Base-by-base conservation (phyloP, 2,329 filamentous ascomycete genomes). In the Arthrobotrys megalospora region DNA sequence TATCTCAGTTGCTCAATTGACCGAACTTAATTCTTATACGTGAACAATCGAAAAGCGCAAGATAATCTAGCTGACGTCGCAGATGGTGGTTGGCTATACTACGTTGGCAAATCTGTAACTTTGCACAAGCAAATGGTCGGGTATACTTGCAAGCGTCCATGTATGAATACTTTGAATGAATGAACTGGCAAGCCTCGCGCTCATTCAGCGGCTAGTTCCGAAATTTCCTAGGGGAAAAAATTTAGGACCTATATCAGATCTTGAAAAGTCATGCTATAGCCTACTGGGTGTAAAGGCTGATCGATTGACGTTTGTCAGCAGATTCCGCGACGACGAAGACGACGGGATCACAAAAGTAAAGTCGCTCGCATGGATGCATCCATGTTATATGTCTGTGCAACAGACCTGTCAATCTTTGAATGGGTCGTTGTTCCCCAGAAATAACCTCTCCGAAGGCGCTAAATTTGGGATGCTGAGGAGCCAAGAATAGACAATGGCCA, bases 401-500 rank as follows among this genome's bases (percentile, higher is more conserved):
- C 48, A n/a, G 65, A 60, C 47, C 65, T 68, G 65, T 68, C 65
- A 68, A 62, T 34, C 21, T 16, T 43, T 38, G 10, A 60, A 43
- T 60, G 55, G 28, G 28, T 28, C 32, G 12, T 34, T 11, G 32
- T 28, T 58, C 12, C 32, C 66, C 55, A 62, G 47, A 70, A 62
- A 70, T 70, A 70, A 62, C 43, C 16, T 47, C 24, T 11, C 11
- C 24, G 16, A 45, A 34, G 43, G 66, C 53, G 66, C 66, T 70
- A 70, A 70, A 50, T 70, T 62, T 70, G 43, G 66, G n/a, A 60
- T 50, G 5, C 14, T 16, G n/a, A 4, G 43, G 32, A 28, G 53
- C 53, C 63, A 60, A 68, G 71, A 67, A 63, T 62, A 53, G 32
- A 76, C 71, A 65, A 75, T 60, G 48, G 63, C 50, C 48, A 76